Conservation (phyloP, 345 rosid species). For the Gossypium anomalum region DNA sequence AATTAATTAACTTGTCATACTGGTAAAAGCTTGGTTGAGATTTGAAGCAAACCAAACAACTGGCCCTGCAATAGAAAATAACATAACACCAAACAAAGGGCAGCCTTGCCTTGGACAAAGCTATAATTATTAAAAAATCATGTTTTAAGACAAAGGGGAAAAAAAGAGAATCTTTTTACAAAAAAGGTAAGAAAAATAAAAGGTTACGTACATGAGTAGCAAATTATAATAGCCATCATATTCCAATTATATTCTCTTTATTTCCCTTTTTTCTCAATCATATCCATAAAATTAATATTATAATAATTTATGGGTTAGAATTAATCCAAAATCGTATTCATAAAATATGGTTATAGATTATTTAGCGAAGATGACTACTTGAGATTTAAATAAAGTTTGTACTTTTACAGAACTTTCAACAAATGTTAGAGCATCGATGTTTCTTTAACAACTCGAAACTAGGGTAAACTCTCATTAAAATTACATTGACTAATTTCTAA, state of each 20-base stretch:
- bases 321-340: not conserved
- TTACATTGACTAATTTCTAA: too few relatives aligned
- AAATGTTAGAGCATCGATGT: accelerated
- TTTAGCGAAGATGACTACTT: accelerated
- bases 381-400: too few relatives aligned
- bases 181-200: not conserved
- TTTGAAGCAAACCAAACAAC: not conserved
- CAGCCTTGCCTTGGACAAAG: not conserved
- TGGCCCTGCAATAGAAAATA: constrained; percentile 1
- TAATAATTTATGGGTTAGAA: not conserved
- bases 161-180: not conserved
- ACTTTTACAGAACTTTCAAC: too few relatives aligned
- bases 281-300: not conserved
- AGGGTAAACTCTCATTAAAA: too few relatives aligned
- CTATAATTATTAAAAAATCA: not conserved
- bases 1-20: too few relatives aligned
- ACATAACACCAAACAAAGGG: not conserved
- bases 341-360: too few relatives aligned
- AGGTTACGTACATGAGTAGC: not conserved
- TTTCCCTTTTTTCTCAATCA: not conserved
- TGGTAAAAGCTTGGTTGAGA: too few relatives aligned
- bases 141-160: not conserved
- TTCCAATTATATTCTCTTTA: not conserved
- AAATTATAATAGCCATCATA: constrained; percentile 2
- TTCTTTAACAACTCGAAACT: too few relatives aligned